Percentiles rank a stretch among this genome's conserved stretches.
phyloP scores from a whole-genome alignment of 2,329 filamentous ascomycete species.

The Aspergillus piperis region DNA sequence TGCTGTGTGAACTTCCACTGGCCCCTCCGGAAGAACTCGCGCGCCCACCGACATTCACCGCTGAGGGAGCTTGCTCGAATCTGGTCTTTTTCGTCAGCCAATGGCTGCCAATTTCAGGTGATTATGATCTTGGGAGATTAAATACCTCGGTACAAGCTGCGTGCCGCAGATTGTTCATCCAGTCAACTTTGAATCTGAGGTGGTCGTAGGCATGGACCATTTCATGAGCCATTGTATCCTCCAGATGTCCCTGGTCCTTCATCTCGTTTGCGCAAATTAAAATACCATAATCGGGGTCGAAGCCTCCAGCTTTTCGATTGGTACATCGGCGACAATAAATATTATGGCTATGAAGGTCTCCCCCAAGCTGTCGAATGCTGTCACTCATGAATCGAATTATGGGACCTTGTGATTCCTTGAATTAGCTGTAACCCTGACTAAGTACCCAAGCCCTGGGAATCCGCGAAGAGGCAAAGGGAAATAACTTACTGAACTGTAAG shows the following conservation, averaged over 20 bases:
- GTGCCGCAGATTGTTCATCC: constrained; percentile 76
- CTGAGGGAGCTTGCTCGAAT: constrained; percentile 91
- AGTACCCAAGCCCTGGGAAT: too few species aligned
- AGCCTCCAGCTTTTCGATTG: constrained; percentile 74
- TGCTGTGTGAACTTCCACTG: constrained; percentile 91
- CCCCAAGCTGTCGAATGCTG: constrained; percentile 77
- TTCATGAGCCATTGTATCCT: constrained; percentile 94
- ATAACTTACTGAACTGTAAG: constrained; percentile 65
- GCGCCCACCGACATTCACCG: constrained; percentile 87
- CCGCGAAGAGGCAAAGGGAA: neutral
- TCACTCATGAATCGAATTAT: constrained; percentile 83
- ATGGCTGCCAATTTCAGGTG: neutral
- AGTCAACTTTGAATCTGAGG: constrained; percentile 86
- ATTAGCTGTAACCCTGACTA: neutral
- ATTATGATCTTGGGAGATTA: constrained; percentile 6
- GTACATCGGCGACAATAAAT: constrained; percentile 82
- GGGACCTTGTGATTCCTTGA: constrained; percentile 54
- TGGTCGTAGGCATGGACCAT: constrained; percentile 98
- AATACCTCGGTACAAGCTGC: constrained; percentile 89
- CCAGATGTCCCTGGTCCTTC: constrained; percentile 74
- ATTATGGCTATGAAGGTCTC: constrained; percentile 70
- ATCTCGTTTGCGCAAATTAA: constrained; percentile 91
- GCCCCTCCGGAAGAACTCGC: constrained; percentile 79
- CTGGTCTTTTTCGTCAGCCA: constrained; percentile 46
- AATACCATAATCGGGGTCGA: constrained; percentile 83